phyloP scores from a whole-genome alignment of 768 basidiomycete genomes.

The Boletus vinaceobasis region DNA sequence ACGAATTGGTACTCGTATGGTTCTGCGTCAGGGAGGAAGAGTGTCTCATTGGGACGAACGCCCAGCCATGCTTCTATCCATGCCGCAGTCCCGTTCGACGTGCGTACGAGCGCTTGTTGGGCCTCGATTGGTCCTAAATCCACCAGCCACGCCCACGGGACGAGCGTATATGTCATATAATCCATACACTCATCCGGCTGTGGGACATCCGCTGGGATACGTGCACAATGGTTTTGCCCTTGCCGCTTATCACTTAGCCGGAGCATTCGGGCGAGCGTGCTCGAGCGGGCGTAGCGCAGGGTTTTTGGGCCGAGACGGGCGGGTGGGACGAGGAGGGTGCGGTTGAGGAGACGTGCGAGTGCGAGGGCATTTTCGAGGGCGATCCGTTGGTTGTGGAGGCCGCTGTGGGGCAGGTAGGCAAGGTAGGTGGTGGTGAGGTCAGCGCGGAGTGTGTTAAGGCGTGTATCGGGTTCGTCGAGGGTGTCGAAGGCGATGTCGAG shows the following conservation, averaged over 20 bases:
- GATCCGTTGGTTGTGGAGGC: conserved; percentile 85
- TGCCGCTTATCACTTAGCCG: conserved; percentile 45
- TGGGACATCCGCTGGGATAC: conserved; percentile 31
- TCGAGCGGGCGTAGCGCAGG: conserved; percentile 58
- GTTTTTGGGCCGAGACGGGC: conserved; percentile 61
- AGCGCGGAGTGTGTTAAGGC: conserved; percentile 4
- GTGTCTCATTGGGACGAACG: conserved; percentile 39
- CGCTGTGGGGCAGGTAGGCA: conserved; percentile 78
- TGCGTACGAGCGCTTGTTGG: conserved; percentile 43
- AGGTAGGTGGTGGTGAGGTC: conserved; percentile 47
- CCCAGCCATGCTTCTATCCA: conserved; percentile 19
- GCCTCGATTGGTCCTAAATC: conserved; percentile 42
- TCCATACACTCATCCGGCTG: conserved; percentile 56
- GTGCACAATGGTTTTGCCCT: conserved; percentile 50
- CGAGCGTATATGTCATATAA: conserved; percentile 56
- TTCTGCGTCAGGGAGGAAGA: conserved; percentile 47
- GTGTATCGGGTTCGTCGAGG: conserved; percentile 23
- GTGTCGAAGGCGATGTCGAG: conserved; percentile 28
- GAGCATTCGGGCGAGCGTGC: conserved; percentile 42
- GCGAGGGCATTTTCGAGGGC: conserved; percentile 81
- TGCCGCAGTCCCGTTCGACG: conserved; percentile 46
- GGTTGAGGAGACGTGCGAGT: conserved; percentile 65
- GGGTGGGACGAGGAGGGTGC: conserved; percentile 78
- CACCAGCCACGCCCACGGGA: conserved; percentile 72
- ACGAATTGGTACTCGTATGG: conserved; percentile 49